Conservation (phyloP, 2,329 filamentous ascomycete genomes). For the Fusarium sp. region DNA sequence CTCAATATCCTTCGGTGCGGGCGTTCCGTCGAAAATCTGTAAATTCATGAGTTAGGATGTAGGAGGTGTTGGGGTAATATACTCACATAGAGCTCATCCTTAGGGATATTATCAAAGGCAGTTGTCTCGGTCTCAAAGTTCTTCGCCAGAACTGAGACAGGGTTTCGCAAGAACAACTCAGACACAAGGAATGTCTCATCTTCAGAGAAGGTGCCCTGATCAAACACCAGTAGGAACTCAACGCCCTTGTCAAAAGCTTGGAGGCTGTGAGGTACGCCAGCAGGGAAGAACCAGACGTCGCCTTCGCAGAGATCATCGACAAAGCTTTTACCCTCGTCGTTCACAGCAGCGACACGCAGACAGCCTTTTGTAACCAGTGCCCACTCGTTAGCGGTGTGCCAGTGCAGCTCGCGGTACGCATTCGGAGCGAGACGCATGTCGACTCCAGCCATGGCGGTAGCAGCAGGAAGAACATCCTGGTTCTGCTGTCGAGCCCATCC, state of each 20-base stretch:
- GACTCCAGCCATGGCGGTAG: constrained; percentile 6
- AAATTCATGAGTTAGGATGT: accelerated
- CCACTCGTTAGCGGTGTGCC: constrained; percentile 8
- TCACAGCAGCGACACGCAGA: constrained; percentile 1
- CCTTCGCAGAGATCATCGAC: constrained; percentile 6
- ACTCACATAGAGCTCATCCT: constrained; percentile 13
- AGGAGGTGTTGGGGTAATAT: accelerated
- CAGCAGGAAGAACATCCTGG: background rate
- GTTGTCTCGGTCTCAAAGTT: constrained; percentile 13
- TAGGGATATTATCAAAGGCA: constrained; percentile 9
- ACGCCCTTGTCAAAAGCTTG: constrained; percentile 2
- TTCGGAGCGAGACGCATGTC: constrained; percentile 10
- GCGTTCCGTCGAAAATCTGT: constrained; percentile 14
- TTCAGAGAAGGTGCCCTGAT: constrained; percentile 5
- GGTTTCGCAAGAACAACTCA: constrained; percentile 7
- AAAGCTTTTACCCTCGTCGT: constrained; percentile 6
- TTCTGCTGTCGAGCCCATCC: constrained; percentile 19
- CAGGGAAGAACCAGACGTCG: constrained; percentile 17
- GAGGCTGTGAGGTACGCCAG: constrained; percentile 6
- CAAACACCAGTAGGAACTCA: constrained; percentile 9
- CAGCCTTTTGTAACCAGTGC: constrained; percentile 9
- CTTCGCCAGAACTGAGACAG: constrained; percentile 12
- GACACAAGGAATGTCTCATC: constrained; percentile 17
- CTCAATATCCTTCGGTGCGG: constrained; percentile 1
- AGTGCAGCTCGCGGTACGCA: constrained; percentile 9